These are phyloP conservation scores for Phytophthora quininea DNA, from an alignment of 352 stramenopile species.

Conservation along the genomic window DNA sequence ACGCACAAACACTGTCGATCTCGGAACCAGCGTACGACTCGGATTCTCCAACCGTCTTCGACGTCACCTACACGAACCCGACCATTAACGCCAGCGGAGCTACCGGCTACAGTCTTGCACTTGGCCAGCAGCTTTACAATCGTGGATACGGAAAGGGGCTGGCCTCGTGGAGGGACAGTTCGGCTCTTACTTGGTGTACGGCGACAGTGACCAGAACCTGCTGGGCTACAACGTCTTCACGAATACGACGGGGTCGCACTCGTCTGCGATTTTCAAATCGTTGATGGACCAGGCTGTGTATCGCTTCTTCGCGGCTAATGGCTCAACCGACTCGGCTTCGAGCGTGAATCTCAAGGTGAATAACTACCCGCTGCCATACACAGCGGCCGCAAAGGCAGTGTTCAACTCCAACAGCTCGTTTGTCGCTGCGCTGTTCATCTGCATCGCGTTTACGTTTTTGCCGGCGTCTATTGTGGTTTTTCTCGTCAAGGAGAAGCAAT, in stretches of 20 bases:
- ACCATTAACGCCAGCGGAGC: slow-evolving; percentile 42
- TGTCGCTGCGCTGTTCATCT: slow-evolving; percentile 74
- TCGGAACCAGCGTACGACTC: slow-evolving; percentile 30
- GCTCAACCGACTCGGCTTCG: slow-evolving; percentile 8
- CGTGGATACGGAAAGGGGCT: slow-evolving; percentile 39
- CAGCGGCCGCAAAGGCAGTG: slow-evolving; percentile 31
- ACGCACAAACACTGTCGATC: slow-evolving; percentile 14
- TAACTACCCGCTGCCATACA: slow-evolving; percentile 50
- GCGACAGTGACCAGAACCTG: slow-evolving; percentile 36
- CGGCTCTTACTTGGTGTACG: slow-evolving; percentile 47
- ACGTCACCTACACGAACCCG: slow-evolving; percentile 48
- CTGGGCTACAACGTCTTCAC: slow-evolving; percentile 61
- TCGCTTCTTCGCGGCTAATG: slow-evolving; percentile 45
- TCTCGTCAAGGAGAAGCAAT: slow-evolving; percentile 93
- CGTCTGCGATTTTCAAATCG: slow-evolving; percentile 54
- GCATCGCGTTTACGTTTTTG: slow-evolving; percentile 90
- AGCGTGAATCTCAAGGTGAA: slow-evolving; percentile 46
- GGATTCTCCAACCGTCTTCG: slow-evolving; percentile 51
- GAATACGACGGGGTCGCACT: slow-evolving; percentile 56
- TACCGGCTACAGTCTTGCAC: slow-evolving; percentile 39
- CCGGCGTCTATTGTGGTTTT: slow-evolving; percentile 92
- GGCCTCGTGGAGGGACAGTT: slow-evolving; percentile 39
- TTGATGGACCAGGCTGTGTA: slow-evolving; percentile 59
- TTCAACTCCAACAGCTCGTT: slow-evolving; percentile 53
- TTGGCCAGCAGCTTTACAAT: slow-evolving; percentile 50